Conservation (phyloP, 108 stramenopile species). For the Epipyxis sp. region DNA sequence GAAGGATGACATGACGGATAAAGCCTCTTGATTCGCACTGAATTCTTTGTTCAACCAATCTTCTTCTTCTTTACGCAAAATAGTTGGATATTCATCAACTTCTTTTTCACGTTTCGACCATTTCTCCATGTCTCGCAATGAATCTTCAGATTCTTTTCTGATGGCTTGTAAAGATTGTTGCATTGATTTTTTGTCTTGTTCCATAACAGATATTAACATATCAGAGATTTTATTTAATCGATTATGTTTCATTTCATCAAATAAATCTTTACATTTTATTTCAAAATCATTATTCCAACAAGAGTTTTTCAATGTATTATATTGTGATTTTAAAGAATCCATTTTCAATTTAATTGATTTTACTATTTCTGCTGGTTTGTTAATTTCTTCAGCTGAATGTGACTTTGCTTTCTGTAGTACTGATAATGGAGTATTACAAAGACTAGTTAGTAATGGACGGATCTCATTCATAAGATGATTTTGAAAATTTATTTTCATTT, state of each 20-base stretch:
- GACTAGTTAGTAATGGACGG: background rate
- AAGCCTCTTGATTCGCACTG: background rate
- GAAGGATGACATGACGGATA: background rate
- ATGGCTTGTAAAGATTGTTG: background rate
- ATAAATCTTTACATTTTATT: background rate
- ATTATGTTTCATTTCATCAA: background rate
- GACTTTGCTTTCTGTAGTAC: background rate
- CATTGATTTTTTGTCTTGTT: background rate
- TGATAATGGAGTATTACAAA: background rate
- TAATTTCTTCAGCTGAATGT: background rate
- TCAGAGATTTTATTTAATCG: background rate
- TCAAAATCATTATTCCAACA: too few relatives aligned
- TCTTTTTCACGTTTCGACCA: conserved; percentile 17
- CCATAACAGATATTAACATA: background rate
- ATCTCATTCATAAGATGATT: too few relatives aligned
- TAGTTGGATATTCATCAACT: background rate
- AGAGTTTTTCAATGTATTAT: background rate
- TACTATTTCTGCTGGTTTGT: background rate
- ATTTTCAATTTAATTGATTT: background rate
- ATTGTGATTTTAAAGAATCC: too few relatives aligned
- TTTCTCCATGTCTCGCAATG: conserved; percentile 20
- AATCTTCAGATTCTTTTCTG: background rate
- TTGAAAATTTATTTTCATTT: background rate
- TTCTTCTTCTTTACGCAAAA: conserved; percentile 7
- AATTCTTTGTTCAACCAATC: conserved; percentile 24